Conservation (phyloP, 176 grass and related monocot species). For the Carex littledalei region DNA sequence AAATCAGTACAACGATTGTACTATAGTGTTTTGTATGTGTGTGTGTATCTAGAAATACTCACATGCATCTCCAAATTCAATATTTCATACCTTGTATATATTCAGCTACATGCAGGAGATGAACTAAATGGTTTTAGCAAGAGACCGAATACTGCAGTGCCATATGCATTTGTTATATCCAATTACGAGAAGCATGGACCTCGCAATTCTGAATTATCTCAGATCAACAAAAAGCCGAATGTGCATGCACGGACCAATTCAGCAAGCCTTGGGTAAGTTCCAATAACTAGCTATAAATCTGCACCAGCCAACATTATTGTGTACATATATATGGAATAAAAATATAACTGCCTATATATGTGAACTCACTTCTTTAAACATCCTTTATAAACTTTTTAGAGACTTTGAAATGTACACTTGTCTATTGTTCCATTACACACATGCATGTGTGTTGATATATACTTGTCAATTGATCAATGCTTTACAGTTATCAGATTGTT, state of each 20-base stretch:
- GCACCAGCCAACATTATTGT: too few relatives aligned
- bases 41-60: not conserved
- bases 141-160: not conserved
- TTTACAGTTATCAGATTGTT: too few relatives aligned
- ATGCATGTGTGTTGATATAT: too few relatives aligned
- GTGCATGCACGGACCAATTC: not conserved
- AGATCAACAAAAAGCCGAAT: conserved; percentile 8
- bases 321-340: too few relatives aligned
- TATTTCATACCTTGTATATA: not conserved
- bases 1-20: not conserved
- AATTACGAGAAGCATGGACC: conserved; percentile 8
- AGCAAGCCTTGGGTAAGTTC: conserved; percentile 34
- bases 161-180: conserved; percentile 17
- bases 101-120: conserved; percentile 37
- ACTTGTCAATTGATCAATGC: too few relatives aligned
- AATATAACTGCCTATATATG: too few relatives aligned
- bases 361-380: too few relatives aligned
- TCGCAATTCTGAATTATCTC: conserved; percentile 37
- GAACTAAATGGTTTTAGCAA: conserved; percentile 11
- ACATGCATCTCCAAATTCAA: not conserved
- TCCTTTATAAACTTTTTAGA: too few relatives aligned
- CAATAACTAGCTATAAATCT: not conserved
- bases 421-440: too few relatives aligned
- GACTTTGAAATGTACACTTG: too few relatives aligned
- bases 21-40: not conserved